Evolutionary conservation across 2,329 filamentous ascomycete genomes (phyloP), one percentile per base, ranked within the genome.

Genomic region (Paraconiothyrium sp.): DNA sequence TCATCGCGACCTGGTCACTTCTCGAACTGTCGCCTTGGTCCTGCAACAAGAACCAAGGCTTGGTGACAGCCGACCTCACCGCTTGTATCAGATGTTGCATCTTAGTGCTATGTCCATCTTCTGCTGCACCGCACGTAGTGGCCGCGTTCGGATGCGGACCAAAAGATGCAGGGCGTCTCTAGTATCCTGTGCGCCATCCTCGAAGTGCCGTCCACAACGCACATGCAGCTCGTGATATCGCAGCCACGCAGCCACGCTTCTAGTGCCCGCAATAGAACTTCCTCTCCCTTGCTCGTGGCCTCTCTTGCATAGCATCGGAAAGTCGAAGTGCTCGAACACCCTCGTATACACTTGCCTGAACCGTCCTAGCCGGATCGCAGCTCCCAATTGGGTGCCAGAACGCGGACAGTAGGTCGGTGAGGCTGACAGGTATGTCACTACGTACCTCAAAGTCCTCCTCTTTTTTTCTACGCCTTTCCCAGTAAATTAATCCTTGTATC

Each of bases 221-320:
- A 49, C 32, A 24, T 49, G 48, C 48, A 37, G 27, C 32, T 39
- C 9, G 24, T 4, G 30, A 51, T 37, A 14, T 41, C 27, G 24
- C 11, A 30, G 27, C 27, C 27, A n/a, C 16, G 22, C 13, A 55
- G 39, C 52, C 22, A 14, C 22, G 35, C 50, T 54, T 54, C 35
- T 43, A 54, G 35, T 52, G 3, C 30, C 50, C 35, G 50, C 35
- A n/a, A 54, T 30, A 30, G 50, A 41, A 43, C 48, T 30, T 41
- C 7, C 10, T 41, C 24, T 41, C 50, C 50, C 24, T 9, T 30
- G 35, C 35, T 39, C 20, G 34, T 35, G 14, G 4, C 41, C 27
- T 27, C n/a, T 16, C 35, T 35, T 52, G n/a, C 16, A 16, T 22
- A 16, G 35, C 11, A 27, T 54, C 34, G 14, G 4, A 32, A 51